Conservation (phyloP, 2,329 filamentous ascomycete species). For the Claviceps sp. region DNA sequence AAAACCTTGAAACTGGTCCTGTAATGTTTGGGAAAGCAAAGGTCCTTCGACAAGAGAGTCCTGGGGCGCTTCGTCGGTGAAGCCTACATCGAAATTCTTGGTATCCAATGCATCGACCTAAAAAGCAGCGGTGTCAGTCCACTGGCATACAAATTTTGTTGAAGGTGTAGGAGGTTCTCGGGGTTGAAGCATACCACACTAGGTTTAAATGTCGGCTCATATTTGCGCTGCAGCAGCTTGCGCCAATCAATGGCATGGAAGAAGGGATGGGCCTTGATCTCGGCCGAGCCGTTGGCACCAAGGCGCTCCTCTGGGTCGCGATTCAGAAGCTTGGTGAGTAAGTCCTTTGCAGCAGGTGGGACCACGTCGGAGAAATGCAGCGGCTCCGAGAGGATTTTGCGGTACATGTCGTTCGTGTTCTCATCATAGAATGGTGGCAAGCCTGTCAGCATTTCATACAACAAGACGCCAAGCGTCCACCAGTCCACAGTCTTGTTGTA, state of each 20-base stretch:
- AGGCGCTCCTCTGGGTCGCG: conserved; percentile 81
- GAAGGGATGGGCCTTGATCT: conserved; percentile 98
- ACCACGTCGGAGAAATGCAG: conserved; percentile 94
- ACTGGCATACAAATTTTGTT: background rate
- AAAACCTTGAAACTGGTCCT: conserved; percentile 92
- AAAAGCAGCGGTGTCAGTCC: background rate
- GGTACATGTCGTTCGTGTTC: conserved; percentile 99
- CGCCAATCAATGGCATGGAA: conserved; percentile 99
- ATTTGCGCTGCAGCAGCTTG: conserved; percentile 92
- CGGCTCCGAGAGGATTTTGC: conserved; percentile 93
- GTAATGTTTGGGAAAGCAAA: conserved; percentile 84
- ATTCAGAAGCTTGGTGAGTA: conserved; percentile 81
- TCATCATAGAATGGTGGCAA: conserved; percentile 97
- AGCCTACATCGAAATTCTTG: conserved; percentile 82
- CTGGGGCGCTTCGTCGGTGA: conserved; percentile 76
- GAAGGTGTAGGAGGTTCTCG: background rate
- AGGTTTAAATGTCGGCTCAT: conserved; percentile 95
- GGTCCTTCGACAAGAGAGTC: conserved; percentile 91
- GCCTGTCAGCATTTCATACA: conserved; percentile 98
- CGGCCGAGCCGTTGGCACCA: conserved; percentile 83
- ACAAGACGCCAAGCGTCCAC: conserved; percentile 94
- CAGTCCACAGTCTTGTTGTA: conserved; percentile 98
- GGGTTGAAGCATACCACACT: conserved; percentile 60
- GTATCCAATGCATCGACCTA: conserved; percentile 80
- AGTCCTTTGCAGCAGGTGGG: conserved; percentile 81